Conservation (phyloP, 2,329 filamentous ascomycete species). For the Aspergillus awamori region DNA sequence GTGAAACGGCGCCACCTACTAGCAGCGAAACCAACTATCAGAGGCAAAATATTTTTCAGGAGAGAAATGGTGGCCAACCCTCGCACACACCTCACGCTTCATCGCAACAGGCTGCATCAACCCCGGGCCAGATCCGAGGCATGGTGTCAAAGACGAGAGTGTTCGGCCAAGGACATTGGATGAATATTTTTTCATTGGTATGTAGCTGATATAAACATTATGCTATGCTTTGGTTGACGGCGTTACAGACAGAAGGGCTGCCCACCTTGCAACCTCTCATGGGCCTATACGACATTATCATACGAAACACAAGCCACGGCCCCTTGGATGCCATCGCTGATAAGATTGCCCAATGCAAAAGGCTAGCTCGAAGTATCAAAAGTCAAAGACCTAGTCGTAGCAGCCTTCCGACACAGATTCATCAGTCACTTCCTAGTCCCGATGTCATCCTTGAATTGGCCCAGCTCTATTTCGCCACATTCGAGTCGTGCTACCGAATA, state of each 20-base stretch:
- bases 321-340: neutral
- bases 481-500: conserved; percentile 35
- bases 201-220: neutral
- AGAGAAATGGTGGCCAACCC: neutral
- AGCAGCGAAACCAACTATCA: neutral
- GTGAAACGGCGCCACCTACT: neutral
- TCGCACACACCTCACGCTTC: neutral
- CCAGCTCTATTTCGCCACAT: conserved; percentile 27
- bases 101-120: neutral
- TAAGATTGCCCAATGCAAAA: conserved; percentile 27
- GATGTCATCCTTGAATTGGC: conserved; percentile 22
- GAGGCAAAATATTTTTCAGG: neutral
- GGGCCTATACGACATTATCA: conserved; percentile 9
- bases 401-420: conserved; percentile 14
- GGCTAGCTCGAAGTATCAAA: conserved; percentile 27
- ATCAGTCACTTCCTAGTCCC: conserved; percentile 17
- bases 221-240: neutral
- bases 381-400: conserved; percentile 21
- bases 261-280: conserved; percentile 12
- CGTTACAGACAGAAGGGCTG: conserved; percentile 16
- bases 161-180: conserved; percentile 31
- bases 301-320: neutral
- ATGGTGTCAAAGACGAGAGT: conserved; percentile 29
- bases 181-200: conserved; percentile 24
- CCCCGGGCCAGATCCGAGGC: conserved; percentile 18